A percentile compares a stretch with the other conserved stretches of the same genome.
Conservation (phyloP, 1,139 yeast genomes). For the Pichia terricola region DNA sequence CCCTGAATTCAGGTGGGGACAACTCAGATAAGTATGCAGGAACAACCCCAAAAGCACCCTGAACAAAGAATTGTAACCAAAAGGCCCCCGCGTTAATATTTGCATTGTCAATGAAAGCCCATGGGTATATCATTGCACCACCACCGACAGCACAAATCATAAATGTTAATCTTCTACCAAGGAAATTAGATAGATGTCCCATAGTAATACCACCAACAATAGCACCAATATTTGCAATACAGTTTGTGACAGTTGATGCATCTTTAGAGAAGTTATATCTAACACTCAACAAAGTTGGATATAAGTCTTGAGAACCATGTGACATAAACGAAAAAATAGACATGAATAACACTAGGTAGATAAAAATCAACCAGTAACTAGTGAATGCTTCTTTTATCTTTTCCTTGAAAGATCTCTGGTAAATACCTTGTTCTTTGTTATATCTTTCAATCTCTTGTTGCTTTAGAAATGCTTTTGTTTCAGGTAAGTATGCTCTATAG, state of each 20-base stretch:
- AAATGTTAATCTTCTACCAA: conserved; percentile 52
- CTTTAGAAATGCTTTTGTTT: conserved; percentile 43
- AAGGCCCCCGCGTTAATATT: conserved; percentile 72
- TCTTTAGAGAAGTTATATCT: conserved; percentile 43
- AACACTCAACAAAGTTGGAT: conserved; percentile 50
- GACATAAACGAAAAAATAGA: conserved; percentile 60
- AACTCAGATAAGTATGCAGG: conserved; percentile 73
- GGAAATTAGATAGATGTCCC: conserved; percentile 51
- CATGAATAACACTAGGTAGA: conserved; percentile 47
- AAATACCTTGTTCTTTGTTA: conserved; percentile 23
- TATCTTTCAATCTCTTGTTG: conserved; percentile 25
- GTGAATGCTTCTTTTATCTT: conserved; percentile 27
- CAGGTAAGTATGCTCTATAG: conserved; percentile 50
- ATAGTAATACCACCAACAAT: conserved; percentile 51
- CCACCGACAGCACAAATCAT: conserved; percentile 56
- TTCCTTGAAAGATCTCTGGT: conserved; percentile 20
- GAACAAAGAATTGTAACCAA: conserved; percentile 72
- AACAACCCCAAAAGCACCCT: conserved; percentile 83
- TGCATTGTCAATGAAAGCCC: conserved; percentile 51
- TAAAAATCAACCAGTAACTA: conserved; percentile 34
- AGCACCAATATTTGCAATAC: conserved; percentile 65
- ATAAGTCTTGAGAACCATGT: conserved; percentile 68
- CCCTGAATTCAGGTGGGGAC: conserved; percentile 64
- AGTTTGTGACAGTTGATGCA: conserved; percentile 55
- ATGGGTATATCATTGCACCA: conserved; percentile 52